Conservation (phyloP, 2,329 filamentous ascomycete species). For the Fusarium lateritium region DNA sequence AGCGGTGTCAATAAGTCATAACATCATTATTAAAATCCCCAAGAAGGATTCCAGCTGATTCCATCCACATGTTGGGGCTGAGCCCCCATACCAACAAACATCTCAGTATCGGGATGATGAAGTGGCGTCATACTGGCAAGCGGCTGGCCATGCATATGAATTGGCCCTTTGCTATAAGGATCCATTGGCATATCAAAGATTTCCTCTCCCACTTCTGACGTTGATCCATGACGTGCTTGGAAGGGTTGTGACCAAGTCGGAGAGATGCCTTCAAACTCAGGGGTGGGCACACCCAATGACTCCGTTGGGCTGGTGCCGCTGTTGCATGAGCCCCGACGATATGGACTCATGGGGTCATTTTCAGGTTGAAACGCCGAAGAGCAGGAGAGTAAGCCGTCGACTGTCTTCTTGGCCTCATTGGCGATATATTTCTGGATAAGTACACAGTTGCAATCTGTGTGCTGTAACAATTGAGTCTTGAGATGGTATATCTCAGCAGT, state of each 20-base stretch:
- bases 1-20: background rate
- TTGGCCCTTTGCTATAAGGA: slow-evolving; percentile 30
- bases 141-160: slow-evolving; percentile 29
- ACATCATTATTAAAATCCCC: slow-evolving; percentile 38
- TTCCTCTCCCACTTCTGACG: slow-evolving; percentile 43
- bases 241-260: slow-evolving; percentile 45
- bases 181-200: slow-evolving; percentile 45
- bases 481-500: slow-evolving; percentile 50
- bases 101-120: slow-evolving; percentile 24
- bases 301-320: slow-evolving; percentile 46
- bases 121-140: slow-evolving; percentile 21
- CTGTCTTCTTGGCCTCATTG: slow-evolving; percentile 51
- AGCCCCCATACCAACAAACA: slow-evolving; percentile 31
- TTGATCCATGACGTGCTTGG: slow-evolving; percentile 32
- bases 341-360: slow-evolving; percentile 29
- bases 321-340: slow-evolving; percentile 43
- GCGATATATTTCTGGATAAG: slow-evolving; percentile 53
- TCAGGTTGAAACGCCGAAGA: slow-evolving; percentile 35
- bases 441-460: slow-evolving; percentile 51
- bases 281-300: slow-evolving; percentile 44
- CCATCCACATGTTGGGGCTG: slow-evolving; percentile 27
- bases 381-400: slow-evolving; percentile 43
- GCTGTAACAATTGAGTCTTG: slow-evolving; percentile 51
- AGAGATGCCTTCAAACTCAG: slow-evolving; percentile 40
- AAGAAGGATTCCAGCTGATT: slow-evolving; percentile 37